Evolutionary conservation across 1,139 yeast genomes (phyloP), one percentile per base, ranked within the genome.

Genomic region (Kodamaea fungicola): DNA sequence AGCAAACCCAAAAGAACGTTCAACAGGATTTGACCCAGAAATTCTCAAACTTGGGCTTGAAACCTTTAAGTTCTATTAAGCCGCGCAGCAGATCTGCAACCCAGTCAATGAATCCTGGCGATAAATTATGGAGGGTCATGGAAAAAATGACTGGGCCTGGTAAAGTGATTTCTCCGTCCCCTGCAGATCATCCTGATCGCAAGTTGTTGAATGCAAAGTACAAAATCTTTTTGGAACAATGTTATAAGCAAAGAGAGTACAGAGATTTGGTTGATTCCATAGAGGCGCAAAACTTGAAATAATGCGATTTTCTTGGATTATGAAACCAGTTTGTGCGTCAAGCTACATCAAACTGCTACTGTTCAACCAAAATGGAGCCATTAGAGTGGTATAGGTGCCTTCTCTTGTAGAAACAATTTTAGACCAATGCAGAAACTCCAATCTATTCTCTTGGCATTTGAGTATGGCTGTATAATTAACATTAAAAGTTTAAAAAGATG

Each of bases 101-200:
- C 21, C 52, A 44, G 34, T 44, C 47, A 8, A 38, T 40, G 30
- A 45, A 56, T 25, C 61, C 76, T 2, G 83, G 83, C 22, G 78
- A 76, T 44, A 73, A 68, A 43, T 68, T 92, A 45, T 92, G 97
- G 97, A 76, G 79, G 34, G 79, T 84, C 30, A 92, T 92, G 98
- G 76, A 76, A 48, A 73, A 75, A 45, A 74, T 89, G 71, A 85
- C 96, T 3, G 92, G 95, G 12, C 78, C 83, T 10, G 97, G 96
- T 37, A 74, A 74, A 47, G 87, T 82, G 12, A 84, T 92, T 33
- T 59, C 68, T 44, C 97, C 97, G 6, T 66, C 79, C 23, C 65
- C 73, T 9, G 63, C 55, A 7, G 62, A 62, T 30, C 74, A 76
- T 42, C 80, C 86, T 1, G 95, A 87, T 58, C 71, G 89, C 52